Conservation (phyloP, 2,329 filamentous ascomycete genomes). For the Fusarium graminum region DNA sequence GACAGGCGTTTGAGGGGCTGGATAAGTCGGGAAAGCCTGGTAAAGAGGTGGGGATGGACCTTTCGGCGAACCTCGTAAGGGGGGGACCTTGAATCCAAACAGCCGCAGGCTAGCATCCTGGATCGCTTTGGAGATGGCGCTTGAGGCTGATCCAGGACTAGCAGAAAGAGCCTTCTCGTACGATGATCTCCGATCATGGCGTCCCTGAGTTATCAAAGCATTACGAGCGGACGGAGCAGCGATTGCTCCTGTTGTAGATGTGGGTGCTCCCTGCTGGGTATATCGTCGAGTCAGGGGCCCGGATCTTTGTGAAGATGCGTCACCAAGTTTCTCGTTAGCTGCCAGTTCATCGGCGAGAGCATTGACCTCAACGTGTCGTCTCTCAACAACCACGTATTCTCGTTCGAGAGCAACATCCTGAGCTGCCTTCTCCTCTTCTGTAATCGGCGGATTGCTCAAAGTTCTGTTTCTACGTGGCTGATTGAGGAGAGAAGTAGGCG, state of each 20-base stretch:
- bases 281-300: conserved; percentile 78
- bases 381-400: conserved; percentile 96
- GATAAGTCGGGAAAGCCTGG: conserved; percentile 87
- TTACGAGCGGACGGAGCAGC: conserved; percentile 76
- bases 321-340: conserved; percentile 77
- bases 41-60: conserved; percentile 82
- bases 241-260: conserved; percentile 76
- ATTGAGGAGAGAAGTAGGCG: conserved; percentile 53
- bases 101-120: conserved; percentile 87
- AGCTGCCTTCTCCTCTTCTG: conserved; percentile 78
- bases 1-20: conserved; percentile 70
- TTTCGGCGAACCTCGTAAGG: conserved; percentile 69
- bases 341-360: conserved; percentile 96
- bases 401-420: conserved; percentile 92
- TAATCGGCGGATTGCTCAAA: conserved; percentile 51
- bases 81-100: conserved; percentile 78
- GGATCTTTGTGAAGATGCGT: conserved; percentile 65
- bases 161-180: conserved; percentile 82
- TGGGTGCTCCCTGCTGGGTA: conserved; percentile 80
- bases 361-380: conserved; percentile 95
- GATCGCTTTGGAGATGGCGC: conserved; percentile 93
- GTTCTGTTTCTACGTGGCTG: conserved; percentile 50
- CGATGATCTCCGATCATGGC: conserved; percentile 81
- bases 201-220: conserved; percentile 79
- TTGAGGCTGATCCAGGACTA: conserved; percentile 79